Conservation (phyloP, 768 basidiomycete species). For the Rossbeevera mucosa region DNA sequence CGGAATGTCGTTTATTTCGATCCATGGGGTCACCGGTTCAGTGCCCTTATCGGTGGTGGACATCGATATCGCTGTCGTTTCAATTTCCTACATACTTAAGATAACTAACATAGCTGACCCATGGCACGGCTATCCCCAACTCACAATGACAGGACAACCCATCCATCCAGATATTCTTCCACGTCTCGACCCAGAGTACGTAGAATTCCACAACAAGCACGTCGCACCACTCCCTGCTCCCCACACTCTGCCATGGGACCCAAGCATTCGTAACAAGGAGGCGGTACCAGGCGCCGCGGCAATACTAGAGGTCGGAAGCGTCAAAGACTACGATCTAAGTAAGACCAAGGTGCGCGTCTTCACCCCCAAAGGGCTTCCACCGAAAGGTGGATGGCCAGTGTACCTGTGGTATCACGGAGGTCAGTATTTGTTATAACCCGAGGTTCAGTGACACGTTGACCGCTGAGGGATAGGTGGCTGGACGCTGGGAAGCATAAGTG, state of each 20-base stretch:
- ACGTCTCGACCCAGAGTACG: conserved; percentile 63
- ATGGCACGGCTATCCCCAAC: neutral
- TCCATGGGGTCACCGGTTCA: neutral
- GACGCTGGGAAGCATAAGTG: conserved; percentile 64
- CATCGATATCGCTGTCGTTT: neutral
- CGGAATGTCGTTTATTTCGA: conserved; percentile 6
- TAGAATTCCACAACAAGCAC: conserved; percentile 53
- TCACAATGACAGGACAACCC: conserved; percentile 36
- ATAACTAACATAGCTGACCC: neutral
- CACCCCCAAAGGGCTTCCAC: conserved; percentile 48
- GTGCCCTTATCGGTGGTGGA: neutral
- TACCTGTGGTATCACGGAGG: conserved; percentile 77
- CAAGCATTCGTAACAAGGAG: conserved; percentile 47
- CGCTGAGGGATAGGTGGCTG: conserved; percentile 53
- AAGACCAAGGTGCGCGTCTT: conserved; percentile 58
- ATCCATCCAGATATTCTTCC: conserved; percentile 58
- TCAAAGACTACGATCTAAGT: conserved; percentile 48
- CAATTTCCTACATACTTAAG: conserved; percentile 9
- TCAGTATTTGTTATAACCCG: conserved; percentile 19
- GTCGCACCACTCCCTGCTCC: conserved; percentile 44
- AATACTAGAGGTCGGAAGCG: conserved; percentile 52
- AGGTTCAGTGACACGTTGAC: neutral
- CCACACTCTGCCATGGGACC: conserved; percentile 61
- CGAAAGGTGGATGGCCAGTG: conserved; percentile 61
- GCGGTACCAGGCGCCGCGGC: conserved; percentile 54